phyloP scores from a whole-genome alignment of 2,329 filamentous ascomycete species.

The Seiridium cupressi region DNA sequence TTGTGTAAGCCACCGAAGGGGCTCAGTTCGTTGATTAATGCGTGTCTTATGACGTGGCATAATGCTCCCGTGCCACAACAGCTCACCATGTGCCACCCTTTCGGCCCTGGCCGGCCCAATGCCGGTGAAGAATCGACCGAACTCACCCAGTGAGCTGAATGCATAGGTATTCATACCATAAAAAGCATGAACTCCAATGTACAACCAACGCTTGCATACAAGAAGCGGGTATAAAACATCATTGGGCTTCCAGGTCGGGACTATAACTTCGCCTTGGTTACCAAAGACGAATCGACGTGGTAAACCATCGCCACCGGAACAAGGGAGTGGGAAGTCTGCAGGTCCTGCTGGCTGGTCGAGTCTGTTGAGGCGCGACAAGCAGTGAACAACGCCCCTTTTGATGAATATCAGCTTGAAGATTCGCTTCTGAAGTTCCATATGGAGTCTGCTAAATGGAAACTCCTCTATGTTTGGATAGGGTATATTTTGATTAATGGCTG shows the following conservation, averaged over 20 bases:
- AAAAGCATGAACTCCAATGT: conserved; percentile 40
- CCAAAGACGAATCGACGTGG: conserved; percentile 39
- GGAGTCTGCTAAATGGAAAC: conserved; percentile 26
- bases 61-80: conserved; percentile 13
- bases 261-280: conserved; percentile 27
- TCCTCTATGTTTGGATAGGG: too few relatives aligned
- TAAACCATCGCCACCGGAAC: conserved; percentile 16
- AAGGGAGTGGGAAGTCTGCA: conserved; percentile 6
- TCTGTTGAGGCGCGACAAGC: conserved; percentile 42
- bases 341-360: conserved; percentile 17
- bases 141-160: conserved; percentile 53
- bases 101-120: conserved; percentile 36
- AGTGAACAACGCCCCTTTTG: conserved; percentile 37
- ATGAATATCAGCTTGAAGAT: conserved; percentile 37
- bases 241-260: conserved; percentile 30
- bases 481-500: too few relatives aligned
- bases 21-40: conserved; percentile 35
- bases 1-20: conserved; percentile 33
- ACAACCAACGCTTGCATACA: conserved; percentile 39
- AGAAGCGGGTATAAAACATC: conserved; percentile 34
- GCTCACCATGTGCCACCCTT: conserved; percentile 38
- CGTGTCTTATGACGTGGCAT: conserved; percentile 12
- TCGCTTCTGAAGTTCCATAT: conserved; percentile 20
- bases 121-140: conserved; percentile 42
- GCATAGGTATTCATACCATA: conserved; percentile 49